Conservation (phyloP, 2,329 filamentous ascomycete genomes). For the Elsinoe ampelina region DNA sequence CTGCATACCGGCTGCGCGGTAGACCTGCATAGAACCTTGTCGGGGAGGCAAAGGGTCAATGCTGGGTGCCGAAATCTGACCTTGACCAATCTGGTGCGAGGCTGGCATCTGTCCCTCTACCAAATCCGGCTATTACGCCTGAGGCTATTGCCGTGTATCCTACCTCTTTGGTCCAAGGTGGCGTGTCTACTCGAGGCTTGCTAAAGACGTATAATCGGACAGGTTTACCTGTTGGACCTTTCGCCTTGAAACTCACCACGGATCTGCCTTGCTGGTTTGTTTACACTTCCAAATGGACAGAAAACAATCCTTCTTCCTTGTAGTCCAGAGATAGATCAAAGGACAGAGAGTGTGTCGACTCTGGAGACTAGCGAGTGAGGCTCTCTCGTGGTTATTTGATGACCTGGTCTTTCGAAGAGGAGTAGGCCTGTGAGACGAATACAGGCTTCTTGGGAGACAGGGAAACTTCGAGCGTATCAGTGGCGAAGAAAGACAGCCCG, state of each 20-base stretch:
- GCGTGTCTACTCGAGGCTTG: conserved; percentile 7
- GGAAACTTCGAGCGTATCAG: too few relatives aligned
- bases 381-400: not conserved
- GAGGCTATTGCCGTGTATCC: conserved; percentile 6
- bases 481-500: too few relatives aligned
- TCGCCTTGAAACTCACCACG: not conserved
- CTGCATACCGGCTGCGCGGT: not conserved
- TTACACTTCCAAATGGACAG: not conserved
- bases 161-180: not conserved
- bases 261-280: conserved; percentile 1
- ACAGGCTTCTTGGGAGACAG: too few relatives aligned
- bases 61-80: conserved; percentile 3
- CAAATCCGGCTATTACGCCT: not conserved
- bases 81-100: conserved; percentile 1
- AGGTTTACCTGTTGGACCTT: not conserved
- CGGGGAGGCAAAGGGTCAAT: not conserved
- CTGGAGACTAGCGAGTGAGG: not conserved
- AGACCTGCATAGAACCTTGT: not conserved
- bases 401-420: not conserved
- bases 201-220: not conserved
- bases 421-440: too few relatives aligned
- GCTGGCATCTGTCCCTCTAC: not conserved
- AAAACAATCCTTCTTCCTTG: not conserved
- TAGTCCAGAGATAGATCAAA: not conserved
- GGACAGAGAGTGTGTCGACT: not conserved